Evolutionary conservation across 805 yeast genomes (phyloP), one percentile per base, ranked within the genome.

Genomic region (Zygosaccharomyces gambellarensis): DNA sequence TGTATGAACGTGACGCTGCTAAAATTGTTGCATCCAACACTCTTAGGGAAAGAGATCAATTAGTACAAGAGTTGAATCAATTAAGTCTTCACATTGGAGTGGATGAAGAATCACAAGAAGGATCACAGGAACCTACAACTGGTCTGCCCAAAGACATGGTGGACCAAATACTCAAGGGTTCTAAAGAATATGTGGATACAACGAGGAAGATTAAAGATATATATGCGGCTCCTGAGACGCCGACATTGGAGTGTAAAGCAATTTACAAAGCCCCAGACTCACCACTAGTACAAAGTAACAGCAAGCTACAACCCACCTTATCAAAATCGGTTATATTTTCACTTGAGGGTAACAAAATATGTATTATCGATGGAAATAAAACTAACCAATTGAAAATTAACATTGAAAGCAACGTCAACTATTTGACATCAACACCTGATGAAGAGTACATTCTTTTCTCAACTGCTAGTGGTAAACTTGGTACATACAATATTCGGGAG

Each of bases 1-100:
- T 90, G 36, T 90, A 89, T 60, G 85, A 83, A 60, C 87, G 87
- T 54, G 98, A 90, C 64, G 97, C 97, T 0, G 95, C 97, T 2
- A 82, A 86, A 3, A 72, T 90, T 48, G 96, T 90, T 1, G 95
- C 92, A 0, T 82, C 95, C 0, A 75, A 76, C 30, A 81, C 88
- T 1, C 71, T 84, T n/a, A 74, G 75, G 48, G 96, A 90, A 58
- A 71, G 90, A 36, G 95, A 88, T 53, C 87, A 82, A 41, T 85
- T 90, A 2, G 75, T 76, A 52, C 62, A 62, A n/a, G 89, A 90
- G 2, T 70, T 90, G 47, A 78, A 80, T 44, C 74, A 78, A 47
- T 67, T 87, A 47, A 70, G 82, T 1, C 64, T 61, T 4, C 71
- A 78, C 14, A 67, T 75, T 38, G 74, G 64, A 39, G 48, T 55